Evolutionary conservation across 495 filamentous ascomycete species (phyloP).

Genomic region (Glutinoglossum americanum): DNA sequence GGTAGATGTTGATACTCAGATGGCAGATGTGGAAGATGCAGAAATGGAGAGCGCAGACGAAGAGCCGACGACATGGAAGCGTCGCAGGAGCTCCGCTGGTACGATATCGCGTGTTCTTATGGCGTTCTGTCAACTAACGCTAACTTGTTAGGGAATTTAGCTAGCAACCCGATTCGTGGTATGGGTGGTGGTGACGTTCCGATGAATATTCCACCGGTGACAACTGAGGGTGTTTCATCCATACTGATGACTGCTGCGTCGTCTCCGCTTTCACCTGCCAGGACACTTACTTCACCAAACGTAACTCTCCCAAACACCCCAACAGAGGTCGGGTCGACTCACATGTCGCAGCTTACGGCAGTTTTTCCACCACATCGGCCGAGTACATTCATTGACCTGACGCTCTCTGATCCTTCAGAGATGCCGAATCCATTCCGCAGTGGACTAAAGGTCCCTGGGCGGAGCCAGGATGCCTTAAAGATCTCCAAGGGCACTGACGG

Average conservation of each 20-base stretch:
- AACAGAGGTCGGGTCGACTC: neutral
- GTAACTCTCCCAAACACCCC: neutral
- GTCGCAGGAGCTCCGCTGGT: neutral
- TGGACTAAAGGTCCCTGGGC: neutral
- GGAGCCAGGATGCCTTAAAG: neutral
- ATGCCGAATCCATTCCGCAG: neutral
- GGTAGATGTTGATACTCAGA: constrained; percentile 13
- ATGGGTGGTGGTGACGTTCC: constrained; percentile 1
- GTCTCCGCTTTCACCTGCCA: neutral
- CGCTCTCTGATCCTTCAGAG: neutral
- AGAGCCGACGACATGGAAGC: neutral
- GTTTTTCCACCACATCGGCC: neutral
- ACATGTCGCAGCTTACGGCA: neutral
- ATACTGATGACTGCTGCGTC: neutral
- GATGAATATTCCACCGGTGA: neutral
- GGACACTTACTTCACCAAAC: neutral
- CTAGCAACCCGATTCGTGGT: neutral
- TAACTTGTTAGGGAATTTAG: neutral
- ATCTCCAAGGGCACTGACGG: neutral
- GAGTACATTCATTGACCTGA: neutral
- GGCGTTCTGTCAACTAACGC: neutral
- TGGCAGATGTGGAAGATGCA: neutral
- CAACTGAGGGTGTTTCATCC: neutral
- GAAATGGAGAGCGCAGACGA: neutral
- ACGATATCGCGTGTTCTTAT: neutral